Conservation (phyloP, 139 green algal species). For the Chlamydomonas sp. region DNA sequence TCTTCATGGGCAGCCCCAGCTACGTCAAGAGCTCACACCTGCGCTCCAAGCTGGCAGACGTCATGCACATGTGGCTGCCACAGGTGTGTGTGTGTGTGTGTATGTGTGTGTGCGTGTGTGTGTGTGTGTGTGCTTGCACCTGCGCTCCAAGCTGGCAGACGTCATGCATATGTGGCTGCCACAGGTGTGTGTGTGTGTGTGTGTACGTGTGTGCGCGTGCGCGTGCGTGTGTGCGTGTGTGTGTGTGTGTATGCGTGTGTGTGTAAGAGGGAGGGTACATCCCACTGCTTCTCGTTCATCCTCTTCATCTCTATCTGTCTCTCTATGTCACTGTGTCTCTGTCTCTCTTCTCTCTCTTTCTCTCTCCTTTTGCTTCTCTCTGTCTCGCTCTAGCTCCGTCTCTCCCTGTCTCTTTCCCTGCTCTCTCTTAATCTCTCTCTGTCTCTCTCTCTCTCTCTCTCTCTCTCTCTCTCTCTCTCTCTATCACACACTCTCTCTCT, state of each 20-base stretch:
- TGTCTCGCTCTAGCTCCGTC: too few relatives aligned
- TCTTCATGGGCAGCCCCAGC: slow-evolving; percentile 42
- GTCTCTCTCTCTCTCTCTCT: too few relatives aligned
- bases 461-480: too few relatives aligned
- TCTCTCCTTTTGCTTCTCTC: too few relatives aligned
- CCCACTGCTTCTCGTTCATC: too few relatives aligned
- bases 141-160: slow-evolving; percentile 79
- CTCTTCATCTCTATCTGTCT: too few relatives aligned
- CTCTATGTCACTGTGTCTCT: too few relatives aligned
- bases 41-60: slow-evolving; percentile 82
- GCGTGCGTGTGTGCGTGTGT: slow-evolving; percentile 10
- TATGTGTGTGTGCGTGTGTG: background rate
- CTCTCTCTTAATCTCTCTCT: too few relatives aligned
- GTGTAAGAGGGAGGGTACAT: too few relatives aligned
- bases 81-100: slow-evolving; percentile 5
- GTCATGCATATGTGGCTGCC: slow-evolving; percentile 54
- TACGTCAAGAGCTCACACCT: slow-evolving; percentile 18
- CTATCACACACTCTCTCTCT: too few relatives aligned
- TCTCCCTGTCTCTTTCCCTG: too few relatives aligned
- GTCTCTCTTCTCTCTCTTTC: too few relatives aligned
- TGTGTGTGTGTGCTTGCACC: slow-evolving; percentile 37
- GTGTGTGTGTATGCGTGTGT: slow-evolving; percentile 7
- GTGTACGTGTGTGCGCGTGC: background rate
- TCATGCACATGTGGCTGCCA: slow-evolving; percentile 51
- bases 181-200: slow-evolving; percentile 3